These are phyloP conservation scores for Arabidopsis suecica DNA, from an alignment of 345 rosid genomes.

Conservation along the genomic window DNA sequence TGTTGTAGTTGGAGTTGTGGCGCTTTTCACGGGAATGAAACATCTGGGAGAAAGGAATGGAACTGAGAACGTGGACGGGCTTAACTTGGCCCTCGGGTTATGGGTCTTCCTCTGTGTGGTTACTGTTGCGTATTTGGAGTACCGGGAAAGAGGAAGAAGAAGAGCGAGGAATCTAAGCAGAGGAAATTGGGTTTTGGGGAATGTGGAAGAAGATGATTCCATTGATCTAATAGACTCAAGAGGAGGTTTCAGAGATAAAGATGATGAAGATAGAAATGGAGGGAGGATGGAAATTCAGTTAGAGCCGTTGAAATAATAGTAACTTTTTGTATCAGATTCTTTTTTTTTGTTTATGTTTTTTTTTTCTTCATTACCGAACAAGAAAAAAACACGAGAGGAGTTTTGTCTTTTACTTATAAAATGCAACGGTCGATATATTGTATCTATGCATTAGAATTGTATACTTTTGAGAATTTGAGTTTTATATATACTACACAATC, in stretches of 20 bases:
- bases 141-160: slow-evolving; percentile 50
- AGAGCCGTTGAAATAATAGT: slow-evolving; percentile 69
- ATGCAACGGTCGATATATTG: slow-evolving; percentile 34
- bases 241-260: slow-evolving; percentile 53
- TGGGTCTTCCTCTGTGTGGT: slow-evolving; percentile 69
- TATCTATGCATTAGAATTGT: slow-evolving; percentile 41
- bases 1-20: slow-evolving; percentile 58
- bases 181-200: slow-evolving; percentile 85
- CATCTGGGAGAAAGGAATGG: slow-evolving; percentile 84
- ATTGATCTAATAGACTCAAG: slow-evolving; percentile 67
- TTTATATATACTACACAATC: slow-evolving; percentile 14
- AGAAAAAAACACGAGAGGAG: slow-evolving; percentile 16
- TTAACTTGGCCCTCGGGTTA: slow-evolving; percentile 63
- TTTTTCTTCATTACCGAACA: slow-evolving; percentile 19
- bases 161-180: slow-evolving; percentile 59
- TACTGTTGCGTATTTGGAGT: slow-evolving; percentile 68
- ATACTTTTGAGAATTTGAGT: slow-evolving; percentile 18
- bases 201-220: slow-evolving; percentile 83
- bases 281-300: slow-evolving; percentile 83
- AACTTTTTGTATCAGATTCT: not conserved
- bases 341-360: not conserved
- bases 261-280: slow-evolving; percentile 51
- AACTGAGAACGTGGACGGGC: slow-evolving; percentile 73
- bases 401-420: slow-evolving; percentile 40
- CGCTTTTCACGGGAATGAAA: slow-evolving; percentile 66